Evolutionary conservation across 169 alveolate species (phyloP).

Genomic region (Perkinsus chesapeaki): DNA sequence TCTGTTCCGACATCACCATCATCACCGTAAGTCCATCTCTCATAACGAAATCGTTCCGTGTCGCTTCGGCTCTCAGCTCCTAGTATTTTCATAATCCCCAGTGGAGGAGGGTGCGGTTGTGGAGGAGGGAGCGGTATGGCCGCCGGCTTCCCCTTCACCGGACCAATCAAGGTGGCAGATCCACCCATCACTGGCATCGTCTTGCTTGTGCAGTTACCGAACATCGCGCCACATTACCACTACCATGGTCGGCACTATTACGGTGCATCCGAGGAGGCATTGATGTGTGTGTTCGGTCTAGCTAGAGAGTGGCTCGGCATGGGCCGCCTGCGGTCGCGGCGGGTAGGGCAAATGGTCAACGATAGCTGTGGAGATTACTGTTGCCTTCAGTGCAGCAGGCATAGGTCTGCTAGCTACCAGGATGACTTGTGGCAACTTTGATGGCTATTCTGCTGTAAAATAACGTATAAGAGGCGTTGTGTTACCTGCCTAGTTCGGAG

Average conservation of each 20-base stretch:
- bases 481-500: no score
- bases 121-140: background rate
- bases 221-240: background rate
- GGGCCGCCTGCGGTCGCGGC: background rate
- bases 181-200: background rate
- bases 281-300: background rate
- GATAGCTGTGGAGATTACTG: no score
- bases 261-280: background rate
- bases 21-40: background rate
- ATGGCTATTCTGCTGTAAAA: no score
- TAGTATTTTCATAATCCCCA: background rate
- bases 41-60: no score
- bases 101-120: background rate
- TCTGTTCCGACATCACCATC: background rate
- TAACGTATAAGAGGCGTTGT: no score
- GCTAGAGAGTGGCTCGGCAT: background rate
- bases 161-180: background rate
- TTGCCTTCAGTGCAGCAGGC: no score
- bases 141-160: background rate
- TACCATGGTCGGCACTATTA: background rate
- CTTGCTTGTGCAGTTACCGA: background rate
- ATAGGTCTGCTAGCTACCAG: no score
- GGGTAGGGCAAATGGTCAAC: background rate
- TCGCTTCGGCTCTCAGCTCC: background rate
- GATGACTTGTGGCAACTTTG: no score